These are phyloP conservation scores for Oryza glaberrima DNA, from an alignment of 176 grass and related monocot species.

Conservation along the genomic window DNA sequence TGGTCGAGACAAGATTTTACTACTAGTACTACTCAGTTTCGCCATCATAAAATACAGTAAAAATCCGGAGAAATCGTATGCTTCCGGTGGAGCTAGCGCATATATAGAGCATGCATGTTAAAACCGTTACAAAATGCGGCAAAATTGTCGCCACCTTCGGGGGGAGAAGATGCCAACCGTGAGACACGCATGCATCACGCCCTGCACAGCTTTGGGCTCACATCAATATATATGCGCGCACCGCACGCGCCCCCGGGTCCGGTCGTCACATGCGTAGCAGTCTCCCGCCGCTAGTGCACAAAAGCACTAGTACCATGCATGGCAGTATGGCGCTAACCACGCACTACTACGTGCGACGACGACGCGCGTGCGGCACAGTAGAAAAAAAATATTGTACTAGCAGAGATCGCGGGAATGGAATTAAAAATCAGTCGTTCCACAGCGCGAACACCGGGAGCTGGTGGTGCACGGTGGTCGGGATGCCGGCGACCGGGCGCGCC, in stretches of 20 bases:
- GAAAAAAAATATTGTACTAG: not conserved
- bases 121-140: slow-evolving; percentile 33
- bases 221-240: not conserved
- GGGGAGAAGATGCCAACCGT: slow-evolving; percentile 20
- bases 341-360: not conserved
- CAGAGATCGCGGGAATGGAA: too few relatives aligned
- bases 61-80: not conserved
- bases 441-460: slow-evolving; percentile 63
- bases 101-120: not conserved
- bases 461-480: slow-evolving; percentile 31
- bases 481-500: slow-evolving; percentile 17
- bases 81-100: not conserved
- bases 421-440: slow-evolving; percentile 52
- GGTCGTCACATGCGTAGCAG: not conserved
- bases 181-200: slow-evolving; percentile 16
- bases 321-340: not conserved
- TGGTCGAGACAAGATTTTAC: not conserved
- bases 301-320: not conserved
- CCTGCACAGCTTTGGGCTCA: not conserved
- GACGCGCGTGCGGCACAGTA: not conserved
- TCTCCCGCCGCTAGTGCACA: not conserved
- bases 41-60: not conserved
- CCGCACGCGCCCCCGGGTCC: too few relatives aligned
- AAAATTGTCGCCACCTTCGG: slow-evolving; percentile 31
- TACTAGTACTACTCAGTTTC: not conserved